These are phyloP conservation scores for Viola odorata DNA, from an alignment of 345 rosid species.

Conservation along the genomic window DNA sequence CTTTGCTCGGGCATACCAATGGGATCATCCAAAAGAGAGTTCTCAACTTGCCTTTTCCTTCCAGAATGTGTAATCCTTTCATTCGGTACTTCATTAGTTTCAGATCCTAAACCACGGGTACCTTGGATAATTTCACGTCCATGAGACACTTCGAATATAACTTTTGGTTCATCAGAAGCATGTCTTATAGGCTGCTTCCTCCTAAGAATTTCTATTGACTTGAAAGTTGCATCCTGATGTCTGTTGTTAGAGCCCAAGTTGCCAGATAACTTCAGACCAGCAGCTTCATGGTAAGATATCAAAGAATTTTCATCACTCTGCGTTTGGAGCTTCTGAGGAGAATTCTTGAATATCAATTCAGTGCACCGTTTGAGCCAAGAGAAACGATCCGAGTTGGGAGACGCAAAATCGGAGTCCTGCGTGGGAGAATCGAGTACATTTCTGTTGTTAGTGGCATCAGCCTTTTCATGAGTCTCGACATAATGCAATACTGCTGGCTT, in stretches of 20 bases:
- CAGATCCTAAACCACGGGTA: slow-evolving; percentile 18
- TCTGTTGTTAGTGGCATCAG: slow-evolving; percentile 28
- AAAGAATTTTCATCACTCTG: slow-evolving; percentile 27
- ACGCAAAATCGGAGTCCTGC: slow-evolving; percentile 27
- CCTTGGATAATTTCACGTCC: slow-evolving; percentile 20
- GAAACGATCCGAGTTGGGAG: slow-evolving; percentile 45
- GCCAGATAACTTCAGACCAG: slow-evolving; percentile 15
- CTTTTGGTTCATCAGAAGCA: slow-evolving; percentile 41
- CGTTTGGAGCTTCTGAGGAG: slow-evolving; percentile 38
- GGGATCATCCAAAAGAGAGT: slow-evolving; percentile 22
- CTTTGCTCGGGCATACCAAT: slow-evolving; percentile 20
- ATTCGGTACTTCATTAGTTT: slow-evolving; percentile 14
- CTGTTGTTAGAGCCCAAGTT: slow-evolving; percentile 22
- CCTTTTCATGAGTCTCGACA: slow-evolving; percentile 25
- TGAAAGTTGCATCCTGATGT: slow-evolving; percentile 15
- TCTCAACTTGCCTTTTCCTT: slow-evolving; percentile 48
- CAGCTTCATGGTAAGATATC: slow-evolving; percentile 23
- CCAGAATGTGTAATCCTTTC: slow-evolving; percentile 38
- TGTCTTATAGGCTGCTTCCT: slow-evolving; percentile 12
- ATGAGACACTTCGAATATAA: slow-evolving; percentile 42
- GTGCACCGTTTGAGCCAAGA: slow-evolving; percentile 76
- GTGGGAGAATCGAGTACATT: slow-evolving; percentile 36
- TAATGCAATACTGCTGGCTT: slow-evolving; percentile 38
- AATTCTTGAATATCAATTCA: slow-evolving; percentile 56
- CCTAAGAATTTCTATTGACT: slow-evolving; percentile 10